Evolutionary conservation across 2,329 filamentous ascomycete species (phyloP).

Genomic region (Neofusicoccum sp.): DNA sequence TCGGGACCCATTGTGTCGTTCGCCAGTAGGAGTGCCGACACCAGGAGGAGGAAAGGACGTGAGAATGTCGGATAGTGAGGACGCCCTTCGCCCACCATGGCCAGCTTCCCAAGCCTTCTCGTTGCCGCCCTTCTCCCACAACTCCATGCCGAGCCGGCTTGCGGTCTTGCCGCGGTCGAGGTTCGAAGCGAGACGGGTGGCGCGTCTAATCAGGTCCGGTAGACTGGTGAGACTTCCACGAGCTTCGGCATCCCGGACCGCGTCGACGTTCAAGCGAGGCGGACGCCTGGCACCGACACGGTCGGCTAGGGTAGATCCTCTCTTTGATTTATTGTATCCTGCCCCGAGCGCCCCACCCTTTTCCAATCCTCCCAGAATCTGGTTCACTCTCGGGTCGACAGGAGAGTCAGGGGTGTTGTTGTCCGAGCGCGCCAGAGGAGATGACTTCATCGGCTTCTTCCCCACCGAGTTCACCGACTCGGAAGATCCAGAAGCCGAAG

Average conservation of each 20-base stretch:
- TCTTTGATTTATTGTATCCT: conserved; percentile 33
- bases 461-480: conserved; percentile 37
- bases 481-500: conserved; percentile 30
- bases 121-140: conserved; percentile 43
- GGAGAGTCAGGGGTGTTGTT: conserved; percentile 23
- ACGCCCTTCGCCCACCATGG: conserved; percentile 32
- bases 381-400: conserved; percentile 26
- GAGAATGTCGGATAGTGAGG: conserved; percentile 66
- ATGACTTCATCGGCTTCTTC: conserved; percentile 24
- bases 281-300: conserved; percentile 56
- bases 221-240: conserved; percentile 90
- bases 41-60: conserved; percentile 65
- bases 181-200: conserved; percentile 82
- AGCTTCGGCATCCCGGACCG: conserved; percentile 77
- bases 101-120: conserved; percentile 33
- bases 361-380: conserved; percentile 32
- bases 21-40: conserved; percentile 49
- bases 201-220: conserved; percentile 85
- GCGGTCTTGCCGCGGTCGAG: conserved; percentile 79
- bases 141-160: conserved; percentile 58
- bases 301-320: conserved; percentile 40
- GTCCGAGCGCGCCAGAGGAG: background rate
- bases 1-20: background rate
- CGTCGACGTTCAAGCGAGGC: conserved; percentile 78
- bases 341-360: conserved; percentile 37